phyloP scores from a whole-genome alignment of 2,329 filamentous ascomycete genomes.

The Aspergillus sergii region DNA sequence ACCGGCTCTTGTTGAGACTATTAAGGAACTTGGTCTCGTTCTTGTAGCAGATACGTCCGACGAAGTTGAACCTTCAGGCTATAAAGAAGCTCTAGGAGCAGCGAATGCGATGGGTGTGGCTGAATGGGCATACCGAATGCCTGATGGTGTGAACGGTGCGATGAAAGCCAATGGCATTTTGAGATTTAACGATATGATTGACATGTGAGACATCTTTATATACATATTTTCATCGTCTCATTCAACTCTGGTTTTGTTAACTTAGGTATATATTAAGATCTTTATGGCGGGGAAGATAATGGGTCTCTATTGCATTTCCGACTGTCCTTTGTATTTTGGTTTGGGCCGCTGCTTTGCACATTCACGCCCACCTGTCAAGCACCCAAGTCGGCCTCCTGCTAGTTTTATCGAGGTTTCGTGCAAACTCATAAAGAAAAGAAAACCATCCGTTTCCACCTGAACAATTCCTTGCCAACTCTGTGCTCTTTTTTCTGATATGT shows the following conservation, averaged over 20 bases:
- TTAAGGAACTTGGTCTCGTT: constrained; percentile 91
- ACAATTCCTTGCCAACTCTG: neutral
- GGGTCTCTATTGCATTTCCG: neutral
- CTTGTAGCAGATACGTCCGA: constrained; percentile 85
- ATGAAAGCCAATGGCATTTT: constrained; percentile 84
- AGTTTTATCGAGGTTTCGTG: neutral
- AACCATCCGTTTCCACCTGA: neutral
- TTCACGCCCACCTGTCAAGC: neutral
- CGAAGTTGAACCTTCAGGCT: constrained; percentile 43
- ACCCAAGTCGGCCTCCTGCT: neutral
- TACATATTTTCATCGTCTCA: constrained; percentile 6
- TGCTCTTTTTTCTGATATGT: constrained; percentile 3
- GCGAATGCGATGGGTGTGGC: constrained; percentile 34
- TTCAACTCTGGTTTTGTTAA: neutral
- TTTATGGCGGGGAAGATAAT: neutral
- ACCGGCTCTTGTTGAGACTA: constrained; percentile 85
- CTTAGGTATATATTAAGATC: constrained; percentile 7
- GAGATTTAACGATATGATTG: constrained; percentile 90
- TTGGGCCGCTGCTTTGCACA: neutral
- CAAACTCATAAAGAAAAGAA: neutral
- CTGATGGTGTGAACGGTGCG: constrained; percentile 83
- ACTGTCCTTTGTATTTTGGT: neutral
- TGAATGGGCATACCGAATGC: constrained; percentile 57
- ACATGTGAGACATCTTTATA: constrained; percentile 53
- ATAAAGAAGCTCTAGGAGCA: constrained; percentile 23